These are phyloP conservation scores for Exophiala mesophila DNA, from an alignment of 2,329 filamentous ascomycete genomes.

Conservation along the genomic window DNA sequence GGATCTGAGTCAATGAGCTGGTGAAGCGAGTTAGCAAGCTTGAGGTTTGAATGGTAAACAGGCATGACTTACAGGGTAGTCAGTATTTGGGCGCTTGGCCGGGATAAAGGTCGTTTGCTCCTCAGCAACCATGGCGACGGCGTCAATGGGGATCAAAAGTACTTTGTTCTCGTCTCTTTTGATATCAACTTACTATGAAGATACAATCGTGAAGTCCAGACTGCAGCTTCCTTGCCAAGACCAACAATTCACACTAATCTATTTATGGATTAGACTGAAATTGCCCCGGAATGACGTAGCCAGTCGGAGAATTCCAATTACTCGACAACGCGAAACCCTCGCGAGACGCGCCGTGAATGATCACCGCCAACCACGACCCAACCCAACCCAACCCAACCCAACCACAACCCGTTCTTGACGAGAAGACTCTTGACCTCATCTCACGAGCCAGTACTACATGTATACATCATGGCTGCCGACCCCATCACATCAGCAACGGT, in stretches of 20 bases:
- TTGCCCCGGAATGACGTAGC: slow-evolving; percentile 16
- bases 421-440: too few species aligned
- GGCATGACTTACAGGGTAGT: slow-evolving; percentile 73
- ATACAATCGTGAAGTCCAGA: slow-evolving; percentile 13
- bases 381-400: too few species aligned
- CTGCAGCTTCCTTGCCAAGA: slow-evolving; percentile 15
- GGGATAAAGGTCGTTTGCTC: slow-evolving; percentile 52
- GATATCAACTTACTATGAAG: too few species aligned
- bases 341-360: slow-evolving; percentile 8
- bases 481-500: slow-evolving; percentile 43
- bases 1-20: slow-evolving; percentile 99
- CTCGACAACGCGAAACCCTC: neutral
- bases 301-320: slow-evolving; percentile 9
- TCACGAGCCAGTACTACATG: too few species aligned
- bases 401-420: too few species aligned
- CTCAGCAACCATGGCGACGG: slow-evolving; percentile 19
- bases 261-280: slow-evolving; percentile 5
- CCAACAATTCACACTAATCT: slow-evolving; percentile 11
- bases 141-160: too few species aligned
- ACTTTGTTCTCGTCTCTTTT: neutral
- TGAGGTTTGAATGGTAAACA: too few species aligned
- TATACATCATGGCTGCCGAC: slow-evolving; percentile 23
- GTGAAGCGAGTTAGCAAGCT: slow-evolving; percentile 30
- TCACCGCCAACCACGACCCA: too few species aligned
- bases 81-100: slow-evolving; percentile 72